Base-by-base conservation (phyloP, 2,329 filamentous ascomycete species). In the Fusarium albidum region DNA sequence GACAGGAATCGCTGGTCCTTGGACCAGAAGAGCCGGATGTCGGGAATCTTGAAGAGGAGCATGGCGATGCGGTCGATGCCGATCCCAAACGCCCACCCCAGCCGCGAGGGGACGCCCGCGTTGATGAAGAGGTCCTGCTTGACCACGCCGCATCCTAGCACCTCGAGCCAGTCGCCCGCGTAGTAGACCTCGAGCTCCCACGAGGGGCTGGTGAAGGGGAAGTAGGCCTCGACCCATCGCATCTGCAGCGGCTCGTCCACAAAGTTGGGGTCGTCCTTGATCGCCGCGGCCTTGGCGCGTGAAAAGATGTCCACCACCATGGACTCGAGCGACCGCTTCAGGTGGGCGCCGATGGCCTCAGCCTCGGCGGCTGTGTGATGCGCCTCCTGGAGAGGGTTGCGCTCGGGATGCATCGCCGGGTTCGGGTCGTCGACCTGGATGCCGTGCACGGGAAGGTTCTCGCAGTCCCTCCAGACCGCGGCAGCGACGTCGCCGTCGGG, bases 101-200 rank as follows among this genome's bases (percentile, higher is more conserved):
- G 75, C 68, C 91, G 86, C 49, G 84, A 77, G 4, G 90, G 86
- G 38, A 92, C 86, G 42, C 86, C 89, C 0, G 94, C 92, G 48
- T 90, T 87, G 72, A 84, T 84, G 56, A 95, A 84, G 29, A 99
- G 81, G 25, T 88, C 81, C 72, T 99, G 95, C 71, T 91, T 86
- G 34, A 95, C 88, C 29, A 99, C 86, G 29, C 95, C 95, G 66
- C 89, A 96, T n/a, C 95, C 95, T 2, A 99, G 82, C 5, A 98
- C 87, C 75, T 99, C 95, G 28, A 99, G 86, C 95, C 95, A 99
- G 71, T 96, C 90, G 26, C 91, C 93, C 63, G 89, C 88, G 84
- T 94, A 97, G 79, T 91, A 93, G 9, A 99, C 92, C 71, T 99
- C 95, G 18, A 99, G 82, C 72, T 99, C 95, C 90, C 92, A 99